phyloP scores from a whole-genome alignment of 2,329 filamentous ascomycete species.

The Scytalidium lignicola region DNA sequence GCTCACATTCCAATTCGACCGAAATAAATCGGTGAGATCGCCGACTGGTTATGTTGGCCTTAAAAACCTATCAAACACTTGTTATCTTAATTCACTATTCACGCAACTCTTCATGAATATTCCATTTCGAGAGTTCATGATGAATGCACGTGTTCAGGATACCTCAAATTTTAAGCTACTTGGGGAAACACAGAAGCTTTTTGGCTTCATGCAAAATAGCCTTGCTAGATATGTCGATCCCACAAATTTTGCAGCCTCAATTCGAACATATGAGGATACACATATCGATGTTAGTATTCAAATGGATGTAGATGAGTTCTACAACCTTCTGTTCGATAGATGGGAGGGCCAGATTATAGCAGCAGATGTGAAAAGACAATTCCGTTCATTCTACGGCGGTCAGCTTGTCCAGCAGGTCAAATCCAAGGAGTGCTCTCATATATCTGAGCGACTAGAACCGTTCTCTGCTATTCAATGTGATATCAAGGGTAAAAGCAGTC shows the following conservation, averaged over 20 bases:
- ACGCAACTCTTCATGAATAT: constrained; percentile 96
- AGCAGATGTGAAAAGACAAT: constrained; percentile 61
- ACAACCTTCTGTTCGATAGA: constrained; percentile 86
- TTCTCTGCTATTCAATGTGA: constrained; percentile 96
- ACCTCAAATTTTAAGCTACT: constrained; percentile 62
- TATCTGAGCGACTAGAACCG: constrained; percentile 83
- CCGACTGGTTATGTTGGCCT: constrained; percentile 81
- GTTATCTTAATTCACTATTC: constrained; percentile 91
- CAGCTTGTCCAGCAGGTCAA: constrained; percentile 92
- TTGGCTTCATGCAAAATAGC: constrained; percentile 80
- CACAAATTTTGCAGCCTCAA: constrained; percentile 63
- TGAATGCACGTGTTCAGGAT: constrained; percentile 54
- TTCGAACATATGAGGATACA: constrained; percentile 77
- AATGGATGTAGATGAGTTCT: constrained; percentile 99
- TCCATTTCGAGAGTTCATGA: constrained; percentile 78
- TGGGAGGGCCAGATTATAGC: constrained; percentile 77
- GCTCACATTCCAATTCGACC: constrained; percentile 57
- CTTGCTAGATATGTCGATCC: constrained; percentile 71
- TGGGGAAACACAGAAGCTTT: constrained; percentile 72
- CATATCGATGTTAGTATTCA: constrained; percentile 83
- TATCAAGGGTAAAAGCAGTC: constrained; percentile 81
- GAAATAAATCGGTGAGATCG: constrained; percentile 64
- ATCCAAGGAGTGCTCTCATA: constrained; percentile 88
- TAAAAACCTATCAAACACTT: constrained; percentile 91
- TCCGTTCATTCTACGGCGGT: constrained; percentile 85